Evolutionary conservation across 1,284 basidiomycete genomes (phyloP).

Genomic region (Rhodotorula sp.): DNA sequence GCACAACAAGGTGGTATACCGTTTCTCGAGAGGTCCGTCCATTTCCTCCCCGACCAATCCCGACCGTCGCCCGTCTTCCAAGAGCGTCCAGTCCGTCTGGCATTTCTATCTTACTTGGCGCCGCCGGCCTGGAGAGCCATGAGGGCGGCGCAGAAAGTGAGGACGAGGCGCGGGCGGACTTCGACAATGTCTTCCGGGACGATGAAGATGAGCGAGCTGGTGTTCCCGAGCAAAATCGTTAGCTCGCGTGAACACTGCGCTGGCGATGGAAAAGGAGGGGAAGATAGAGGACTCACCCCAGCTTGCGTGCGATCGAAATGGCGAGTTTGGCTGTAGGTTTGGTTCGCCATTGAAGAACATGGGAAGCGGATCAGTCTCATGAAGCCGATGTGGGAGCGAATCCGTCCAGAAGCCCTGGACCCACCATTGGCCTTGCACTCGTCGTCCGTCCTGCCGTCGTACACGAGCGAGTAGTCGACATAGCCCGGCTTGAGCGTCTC

Average conservation of each 20-base stretch:
- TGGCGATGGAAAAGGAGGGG: not conserved
- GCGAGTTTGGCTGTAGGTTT: constrained; percentile 75
- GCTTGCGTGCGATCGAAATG: constrained; percentile 94
- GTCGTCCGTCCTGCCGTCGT: constrained; percentile 69
- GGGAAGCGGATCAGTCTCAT: not conserved
- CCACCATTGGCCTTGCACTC: constrained; percentile 87
- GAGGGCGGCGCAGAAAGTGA: constrained; percentile 43
- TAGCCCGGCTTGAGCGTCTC: constrained; percentile 90
- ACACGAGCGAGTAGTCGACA: constrained; percentile 84
- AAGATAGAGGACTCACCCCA: constrained; percentile 20
- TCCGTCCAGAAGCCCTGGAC: constrained; percentile 33
- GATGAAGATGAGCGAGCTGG: constrained; percentile 85
- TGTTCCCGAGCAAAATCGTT: not conserved
- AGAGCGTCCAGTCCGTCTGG: not conserved
- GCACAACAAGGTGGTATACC: too few relatives aligned
- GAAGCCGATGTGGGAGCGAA: not conserved
- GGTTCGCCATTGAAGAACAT: not conserved
- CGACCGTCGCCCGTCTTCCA: not conserved
- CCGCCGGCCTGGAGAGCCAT: constrained; percentile 26
- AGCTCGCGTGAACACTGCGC: not conserved
- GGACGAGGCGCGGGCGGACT: constrained; percentile 45
- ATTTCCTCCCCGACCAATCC: too few relatives aligned
- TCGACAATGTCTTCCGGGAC: constrained; percentile 75
- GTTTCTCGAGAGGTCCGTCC: too few relatives aligned
- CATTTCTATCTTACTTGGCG: not conserved